Conservation (phyloP, 1,284 basidiomycete species). For the Porodaedalea pini region DNA sequence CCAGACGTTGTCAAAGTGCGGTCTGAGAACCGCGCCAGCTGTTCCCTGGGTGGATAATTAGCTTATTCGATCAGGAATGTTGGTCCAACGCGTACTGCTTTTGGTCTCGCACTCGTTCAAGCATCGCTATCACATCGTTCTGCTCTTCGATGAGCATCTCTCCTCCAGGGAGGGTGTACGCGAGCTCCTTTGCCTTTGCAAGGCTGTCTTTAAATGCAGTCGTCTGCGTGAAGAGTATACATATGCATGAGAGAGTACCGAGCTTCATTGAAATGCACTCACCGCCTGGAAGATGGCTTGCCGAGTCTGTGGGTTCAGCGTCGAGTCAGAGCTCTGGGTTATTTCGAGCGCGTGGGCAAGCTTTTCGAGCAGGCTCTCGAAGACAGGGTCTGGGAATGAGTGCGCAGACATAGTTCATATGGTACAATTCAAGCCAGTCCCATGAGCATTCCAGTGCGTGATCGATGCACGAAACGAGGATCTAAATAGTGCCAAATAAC, state of each 20-base stretch:
- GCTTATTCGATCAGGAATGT: not conserved
- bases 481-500: not conserved
- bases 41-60: constrained; percentile 30
- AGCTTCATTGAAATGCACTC: not conserved
- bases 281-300: constrained; percentile 20
- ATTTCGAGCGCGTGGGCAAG: constrained; percentile 17
- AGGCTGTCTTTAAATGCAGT: constrained; percentile 60
- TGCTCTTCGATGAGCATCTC: constrained; percentile 62
- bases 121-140: constrained; percentile 60
- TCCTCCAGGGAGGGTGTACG: constrained; percentile 56
- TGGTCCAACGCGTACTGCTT: constrained; percentile 42
- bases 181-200: constrained; percentile 53
- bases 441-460: not conserved
- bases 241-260: not conserved
- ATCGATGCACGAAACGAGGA: not conserved
- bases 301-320: constrained; percentile 15
- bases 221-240: constrained; percentile 40
- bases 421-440: too few relatives aligned
- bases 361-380: constrained; percentile 19
- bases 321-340: constrained; percentile 10
- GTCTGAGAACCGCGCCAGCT: constrained; percentile 41
- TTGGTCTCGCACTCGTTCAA: constrained; percentile 52
- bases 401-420: constrained; percentile 11
- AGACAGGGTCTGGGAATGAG: constrained; percentile 20
- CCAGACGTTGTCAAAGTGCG: constrained; percentile 28